Conservation (phyloP, 768 basidiomycete species). For the Termitomyces sp. region DNA sequence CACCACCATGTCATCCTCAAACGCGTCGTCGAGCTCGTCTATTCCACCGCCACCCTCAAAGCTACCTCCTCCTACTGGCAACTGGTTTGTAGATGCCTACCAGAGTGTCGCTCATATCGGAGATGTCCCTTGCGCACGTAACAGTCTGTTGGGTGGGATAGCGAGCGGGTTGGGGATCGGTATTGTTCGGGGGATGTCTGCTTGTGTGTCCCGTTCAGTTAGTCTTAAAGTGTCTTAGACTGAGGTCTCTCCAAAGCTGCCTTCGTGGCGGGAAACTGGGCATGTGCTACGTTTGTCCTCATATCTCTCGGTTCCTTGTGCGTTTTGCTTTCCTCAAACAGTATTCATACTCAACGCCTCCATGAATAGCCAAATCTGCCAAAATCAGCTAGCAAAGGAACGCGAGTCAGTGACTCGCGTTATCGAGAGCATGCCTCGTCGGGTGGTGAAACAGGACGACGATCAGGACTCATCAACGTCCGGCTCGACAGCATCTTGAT, state of each 20-base stretch:
- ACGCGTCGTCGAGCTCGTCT: constrained; percentile 17
- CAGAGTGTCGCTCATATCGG: constrained; percentile 60
- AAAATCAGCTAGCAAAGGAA: constrained; percentile 52
- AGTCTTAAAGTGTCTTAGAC: not conserved
- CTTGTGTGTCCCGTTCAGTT: constrained; percentile 42
- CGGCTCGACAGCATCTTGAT: not conserved
- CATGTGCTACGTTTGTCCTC: constrained; percentile 64
- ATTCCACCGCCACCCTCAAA: constrained; percentile 33
- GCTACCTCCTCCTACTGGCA: constrained; percentile 38
- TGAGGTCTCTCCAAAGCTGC: constrained; percentile 40
- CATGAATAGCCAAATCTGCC: constrained; percentile 59
- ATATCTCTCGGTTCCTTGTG: constrained; percentile 24
- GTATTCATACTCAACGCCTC: constrained; percentile 3
- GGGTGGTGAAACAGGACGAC: constrained; percentile 43
- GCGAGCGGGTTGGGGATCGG: constrained; percentile 80
- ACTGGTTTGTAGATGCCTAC: constrained; percentile 33
- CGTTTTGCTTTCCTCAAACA: constrained; percentile 22
- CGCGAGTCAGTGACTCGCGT: constrained; percentile 52
- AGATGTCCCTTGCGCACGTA: constrained; percentile 76
- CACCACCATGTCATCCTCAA: constrained; percentile 5
- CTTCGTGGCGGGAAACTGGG: constrained; percentile 76
- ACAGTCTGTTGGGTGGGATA: constrained; percentile 73
- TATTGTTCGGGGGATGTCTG: constrained; percentile 63
- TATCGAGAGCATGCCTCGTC: constrained; percentile 60
- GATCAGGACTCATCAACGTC: constrained; percentile 15